Evolutionary conservation across 106 monocot genomes (phyloP).

Genomic region (Dioscorea alata): DNA sequence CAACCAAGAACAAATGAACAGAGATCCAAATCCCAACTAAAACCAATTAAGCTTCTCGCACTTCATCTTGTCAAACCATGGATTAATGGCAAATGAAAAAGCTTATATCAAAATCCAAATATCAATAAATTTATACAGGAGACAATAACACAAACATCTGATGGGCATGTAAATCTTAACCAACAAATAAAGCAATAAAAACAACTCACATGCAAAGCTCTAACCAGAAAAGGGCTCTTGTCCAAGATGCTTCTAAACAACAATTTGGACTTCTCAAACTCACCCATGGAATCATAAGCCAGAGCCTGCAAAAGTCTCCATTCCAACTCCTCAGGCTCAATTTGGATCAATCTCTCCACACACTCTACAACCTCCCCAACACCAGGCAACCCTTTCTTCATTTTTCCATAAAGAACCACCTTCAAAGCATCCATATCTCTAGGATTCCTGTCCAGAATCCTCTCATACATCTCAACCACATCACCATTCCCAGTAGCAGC

Average conservation of each 20-base stretch:
- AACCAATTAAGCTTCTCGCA: too few relatives aligned
- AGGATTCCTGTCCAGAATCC: conserved; percentile 47
- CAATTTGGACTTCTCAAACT: conserved; percentile 55
- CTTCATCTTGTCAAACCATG: background rate
- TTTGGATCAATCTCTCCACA: conserved; percentile 55
- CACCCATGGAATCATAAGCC: conserved; percentile 70
- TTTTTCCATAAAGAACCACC: conserved; percentile 55
- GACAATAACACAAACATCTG: background rate
- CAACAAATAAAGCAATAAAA: background rate
- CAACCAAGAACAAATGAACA: too few relatives aligned
- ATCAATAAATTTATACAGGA: background rate
- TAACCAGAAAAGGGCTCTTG: conserved; percentile 59
- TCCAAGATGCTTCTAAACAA: conserved; percentile 68
- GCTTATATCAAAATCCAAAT: background rate
- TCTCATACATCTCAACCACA: conserved; percentile 38
- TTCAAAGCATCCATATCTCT: conserved; percentile 61
- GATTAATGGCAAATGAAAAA: background rate
- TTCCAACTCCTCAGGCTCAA: conserved; percentile 77
- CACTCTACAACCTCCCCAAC: conserved; percentile 42
- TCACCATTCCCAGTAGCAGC: conserved; percentile 19
- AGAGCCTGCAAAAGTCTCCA: conserved; percentile 75
- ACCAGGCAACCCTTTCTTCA: conserved; percentile 48
- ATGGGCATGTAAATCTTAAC: background rate
- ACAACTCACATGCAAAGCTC: conserved; percentile 74
- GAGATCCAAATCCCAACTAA: too few relatives aligned